These are phyloP conservation scores for Ballota nigra DNA, from an alignment of 257 asterid genomes.

Conservation along the genomic window DNA sequence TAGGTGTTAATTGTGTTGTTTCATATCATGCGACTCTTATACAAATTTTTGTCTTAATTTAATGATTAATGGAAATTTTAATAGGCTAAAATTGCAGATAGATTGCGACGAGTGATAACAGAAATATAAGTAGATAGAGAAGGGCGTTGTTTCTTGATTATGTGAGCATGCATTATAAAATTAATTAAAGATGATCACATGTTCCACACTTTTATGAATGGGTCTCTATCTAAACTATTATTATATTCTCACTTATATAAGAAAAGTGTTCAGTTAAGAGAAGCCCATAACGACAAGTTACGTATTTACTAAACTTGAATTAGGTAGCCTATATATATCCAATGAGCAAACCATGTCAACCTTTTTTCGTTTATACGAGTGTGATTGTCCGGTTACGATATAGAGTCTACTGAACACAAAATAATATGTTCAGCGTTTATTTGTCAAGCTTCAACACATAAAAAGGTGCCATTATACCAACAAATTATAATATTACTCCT, in stretches of 20 bases:
- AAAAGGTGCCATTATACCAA: too few species aligned
- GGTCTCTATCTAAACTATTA: not conserved
- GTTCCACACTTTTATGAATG: not conserved
- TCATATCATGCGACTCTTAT: too few species aligned
- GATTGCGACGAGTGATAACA: not conserved
- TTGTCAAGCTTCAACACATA: too few species aligned
- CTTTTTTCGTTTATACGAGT: not conserved
- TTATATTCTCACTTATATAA: not conserved
- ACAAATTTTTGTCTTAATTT: too few species aligned
- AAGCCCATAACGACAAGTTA: slow-evolving; percentile 23
- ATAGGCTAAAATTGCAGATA: not conserved
- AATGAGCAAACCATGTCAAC: not conserved
- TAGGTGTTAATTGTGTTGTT: too few species aligned
- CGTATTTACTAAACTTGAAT: slow-evolving; percentile 1
- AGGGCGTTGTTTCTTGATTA: slow-evolving; percentile 15
- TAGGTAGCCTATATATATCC: slow-evolving; percentile 17
- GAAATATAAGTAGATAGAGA: not conserved
- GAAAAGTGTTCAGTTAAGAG: slow-evolving; percentile 5
- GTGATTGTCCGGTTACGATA: too few species aligned
- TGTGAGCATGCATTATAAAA: not conserved
- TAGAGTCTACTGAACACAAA: too few species aligned
- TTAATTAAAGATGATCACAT: not conserved
- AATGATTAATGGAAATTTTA: not conserved
- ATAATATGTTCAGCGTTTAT: too few species aligned
- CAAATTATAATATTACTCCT: too few species aligned